Conservation (phyloP, 140 eudicot genomes). For the Anethum foeniculum region DNA sequence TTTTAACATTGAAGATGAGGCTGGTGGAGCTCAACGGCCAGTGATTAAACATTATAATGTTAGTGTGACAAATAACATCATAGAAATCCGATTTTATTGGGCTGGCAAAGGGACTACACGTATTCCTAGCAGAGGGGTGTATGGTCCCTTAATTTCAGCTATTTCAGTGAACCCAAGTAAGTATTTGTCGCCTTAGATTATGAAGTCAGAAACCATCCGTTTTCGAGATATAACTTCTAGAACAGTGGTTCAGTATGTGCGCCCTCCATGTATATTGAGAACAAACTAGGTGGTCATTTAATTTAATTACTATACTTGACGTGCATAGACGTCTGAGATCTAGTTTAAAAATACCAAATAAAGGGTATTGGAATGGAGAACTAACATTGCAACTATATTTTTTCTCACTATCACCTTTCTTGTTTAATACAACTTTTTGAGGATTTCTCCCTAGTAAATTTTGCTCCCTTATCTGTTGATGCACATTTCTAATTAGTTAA, state of each 20-base stretch:
- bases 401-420: not conserved
- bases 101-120: conserved; percentile 91
- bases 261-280: not conserved
- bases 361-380: not conserved
- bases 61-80: conserved; percentile 41
- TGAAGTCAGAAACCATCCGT: not conserved
- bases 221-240: not conserved
- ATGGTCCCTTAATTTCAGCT: conserved; percentile 89
- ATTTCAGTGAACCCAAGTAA: conserved; percentile 73
- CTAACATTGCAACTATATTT: not conserved
- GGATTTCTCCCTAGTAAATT: not conserved
- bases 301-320: not conserved
- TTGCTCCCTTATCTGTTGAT: not conserved
- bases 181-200: conserved; percentile 8
- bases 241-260: not conserved
- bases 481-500: not conserved
- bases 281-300: not conserved
- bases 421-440: not conserved
- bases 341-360: not conserved
- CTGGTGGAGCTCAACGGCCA: conserved; percentile 47
- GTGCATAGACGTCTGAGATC: not conserved
- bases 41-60: conserved; percentile 41
- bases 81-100: conserved; percentile 85
- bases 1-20: conserved; percentile 65
- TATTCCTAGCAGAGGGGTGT: conserved; percentile 69